Percentiles rank a stretch among this genome's conserved stretches.
These are phyloP conservation scores for Leptographium galeiforme DNA, from an alignment of 2,329 filamentous ascomycete genomes.

Conservation along the genomic window DNA sequence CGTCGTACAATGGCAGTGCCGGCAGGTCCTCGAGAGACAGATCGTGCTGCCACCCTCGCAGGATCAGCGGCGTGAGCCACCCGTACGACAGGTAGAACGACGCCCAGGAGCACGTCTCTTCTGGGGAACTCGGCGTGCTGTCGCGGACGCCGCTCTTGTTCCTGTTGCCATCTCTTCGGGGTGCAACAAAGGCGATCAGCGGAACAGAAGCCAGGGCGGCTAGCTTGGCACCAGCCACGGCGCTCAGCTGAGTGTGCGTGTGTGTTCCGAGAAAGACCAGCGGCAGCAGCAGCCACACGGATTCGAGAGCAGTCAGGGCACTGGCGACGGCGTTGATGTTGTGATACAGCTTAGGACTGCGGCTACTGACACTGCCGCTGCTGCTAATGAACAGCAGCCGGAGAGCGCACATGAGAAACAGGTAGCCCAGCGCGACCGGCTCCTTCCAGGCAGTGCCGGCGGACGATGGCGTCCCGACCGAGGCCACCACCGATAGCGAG, in stretches of 20 bases:
- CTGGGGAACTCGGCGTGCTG: conserved; percentile 1
- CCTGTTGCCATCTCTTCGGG: neutral
- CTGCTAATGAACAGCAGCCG: neutral
- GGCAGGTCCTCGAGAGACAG: conserved; percentile 20
- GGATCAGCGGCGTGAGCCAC: conserved; percentile 19
- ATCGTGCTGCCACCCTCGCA: conserved; percentile 16
- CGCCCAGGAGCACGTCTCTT: conserved; percentile 20
- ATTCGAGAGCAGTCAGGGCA: neutral
- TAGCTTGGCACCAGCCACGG: neutral
- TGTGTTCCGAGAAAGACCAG: neutral
- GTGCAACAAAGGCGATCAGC: neutral
- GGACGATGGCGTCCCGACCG: neutral
- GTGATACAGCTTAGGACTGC: neutral
- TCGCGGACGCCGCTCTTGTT: neutral
- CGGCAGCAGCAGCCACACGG: neutral
- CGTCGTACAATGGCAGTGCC: conserved; percentile 17
- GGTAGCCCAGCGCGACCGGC: neutral
- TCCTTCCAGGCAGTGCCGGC: neutral
- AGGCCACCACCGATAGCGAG: neutral
- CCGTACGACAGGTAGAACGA: conserved; percentile 20
- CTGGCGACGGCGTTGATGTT: neutral
- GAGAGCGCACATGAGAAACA: neutral
- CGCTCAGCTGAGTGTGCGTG: neutral
- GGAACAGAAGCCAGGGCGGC: neutral
- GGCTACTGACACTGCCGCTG: neutral